Percentiles rank a stretch among this genome's conserved stretches.
These are phyloP conservation scores for Inga laurina DNA, from an alignment of 306 rosid species.

Conservation along the genomic window DNA sequence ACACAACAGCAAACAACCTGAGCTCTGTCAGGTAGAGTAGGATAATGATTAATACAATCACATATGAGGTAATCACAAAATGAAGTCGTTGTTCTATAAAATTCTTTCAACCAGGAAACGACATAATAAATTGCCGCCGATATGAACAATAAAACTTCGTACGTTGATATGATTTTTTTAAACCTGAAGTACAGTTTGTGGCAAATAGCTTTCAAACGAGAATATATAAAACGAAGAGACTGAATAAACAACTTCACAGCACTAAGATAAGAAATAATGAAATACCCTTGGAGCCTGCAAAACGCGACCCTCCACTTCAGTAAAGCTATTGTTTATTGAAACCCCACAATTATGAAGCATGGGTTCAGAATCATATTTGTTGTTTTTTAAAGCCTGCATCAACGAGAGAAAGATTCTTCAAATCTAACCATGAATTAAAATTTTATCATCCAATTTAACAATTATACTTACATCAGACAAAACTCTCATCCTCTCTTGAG, in stretches of 20 bases:
- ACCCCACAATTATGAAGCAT: slow-evolving; percentile 75
- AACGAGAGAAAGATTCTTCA: neutral
- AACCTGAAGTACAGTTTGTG: neutral
- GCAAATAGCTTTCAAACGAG: neutral
- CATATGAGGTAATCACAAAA: neutral
- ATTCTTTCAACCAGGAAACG: neutral
- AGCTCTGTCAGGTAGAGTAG: neutral
- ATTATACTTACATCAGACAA: slow-evolving; percentile 58
- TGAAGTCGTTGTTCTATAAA: neutral
- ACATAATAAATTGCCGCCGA: neutral
- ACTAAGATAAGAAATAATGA: neutral
- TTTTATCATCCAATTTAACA: neutral
- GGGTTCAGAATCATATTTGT: slow-evolving; percentile 72
- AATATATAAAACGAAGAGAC: neutral
- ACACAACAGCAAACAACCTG: neutral
- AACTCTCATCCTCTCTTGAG: slow-evolving; percentile 79
- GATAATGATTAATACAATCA: neutral
- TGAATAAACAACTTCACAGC: neutral
- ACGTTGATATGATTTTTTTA: neutral
- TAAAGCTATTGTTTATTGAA: slow-evolving; percentile 48
- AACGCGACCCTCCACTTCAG: slow-evolving; percentile 88
- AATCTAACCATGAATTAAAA: neutral
- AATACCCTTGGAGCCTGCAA: slow-evolving; percentile 85
- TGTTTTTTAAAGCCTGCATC: slow-evolving; percentile 68
- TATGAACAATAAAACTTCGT: neutral